Conservation (phyloP, 2,329 filamentous ascomycete genomes). For the Fusarium pininemorale region DNA sequence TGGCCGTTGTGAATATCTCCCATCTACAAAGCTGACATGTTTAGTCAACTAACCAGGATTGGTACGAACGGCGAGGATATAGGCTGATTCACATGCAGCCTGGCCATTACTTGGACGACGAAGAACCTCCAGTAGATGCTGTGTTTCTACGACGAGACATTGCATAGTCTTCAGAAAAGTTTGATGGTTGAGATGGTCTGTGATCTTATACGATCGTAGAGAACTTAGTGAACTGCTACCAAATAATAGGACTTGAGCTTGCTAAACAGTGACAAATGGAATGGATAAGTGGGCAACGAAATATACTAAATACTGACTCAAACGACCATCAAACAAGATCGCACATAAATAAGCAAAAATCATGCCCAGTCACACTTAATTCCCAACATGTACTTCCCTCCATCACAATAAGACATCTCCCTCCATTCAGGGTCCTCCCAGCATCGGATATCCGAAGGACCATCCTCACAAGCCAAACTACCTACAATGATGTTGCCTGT, state of each 20-base stretch:
- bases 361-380: neutral
- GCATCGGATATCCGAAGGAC: neutral
- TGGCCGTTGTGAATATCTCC: rapidly evolving
- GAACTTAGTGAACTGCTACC: neutral
- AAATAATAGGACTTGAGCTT: neutral
- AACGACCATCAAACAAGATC: neutral
- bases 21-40: neutral
- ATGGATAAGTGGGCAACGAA: rapidly evolving
- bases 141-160: conserved; percentile 22
- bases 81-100: conserved; percentile 31
- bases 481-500: neutral
- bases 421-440: neutral
- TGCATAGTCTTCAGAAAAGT: neutral
- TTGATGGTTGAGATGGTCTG: neutral
- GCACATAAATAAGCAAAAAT: neutral
- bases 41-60: conserved; percentile 43
- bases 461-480: neutral
- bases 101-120: neutral
- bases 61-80: conserved; percentile 44
- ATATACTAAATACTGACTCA: neutral
- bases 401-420: neutral
- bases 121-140: conserved; percentile 4
- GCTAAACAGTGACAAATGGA: neutral
- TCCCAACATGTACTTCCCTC: neutral
- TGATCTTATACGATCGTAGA: neutral